Evolutionary conservation across 257 asterid species (phyloP), one percentile per base, ranked within the genome.

Genomic region (Cynanchum wilfordii): DNA sequence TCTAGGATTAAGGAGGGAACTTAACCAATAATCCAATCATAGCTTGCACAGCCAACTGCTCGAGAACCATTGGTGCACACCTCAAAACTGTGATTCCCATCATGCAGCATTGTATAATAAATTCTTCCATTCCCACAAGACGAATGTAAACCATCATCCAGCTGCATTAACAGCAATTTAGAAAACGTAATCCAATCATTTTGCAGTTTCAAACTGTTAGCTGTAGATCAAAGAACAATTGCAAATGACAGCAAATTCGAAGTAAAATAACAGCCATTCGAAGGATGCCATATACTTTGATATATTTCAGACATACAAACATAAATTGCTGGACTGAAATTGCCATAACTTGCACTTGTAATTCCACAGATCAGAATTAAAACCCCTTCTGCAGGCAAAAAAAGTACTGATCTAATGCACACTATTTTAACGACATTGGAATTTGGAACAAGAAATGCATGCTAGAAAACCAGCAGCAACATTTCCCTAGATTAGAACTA

Each of bases 21-120:
- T 76, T 79, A 57, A 92, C 98, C 98, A 81, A 93, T 73, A 22
- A 87, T 86, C 98, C 98, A 93, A 76, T 88, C 71, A 74, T 91
- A 89, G 82, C 66, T 72, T 17, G 91, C 47, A 79, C 98, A 93
- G 78, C 88, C 88, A 59, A 73, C 83, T 79, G 87, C 88, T 4
- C n/a, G 82, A 24, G 87, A 57, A 38, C 86, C 82, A 7, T 81
- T 69, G 22, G 88, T 75, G 92, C 97, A 93, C 77, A 77, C 96
- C 81, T 84, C 89, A 57, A 93, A 89, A 13, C 87, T 87, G 83
- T 93, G 98, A 55, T 81, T 75, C 79, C 97, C 96, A 65, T 93
- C 96, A 22, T 66, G 71, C 81, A 93, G 77, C 44, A 49, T 57
- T 55, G 84, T 47, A 75, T 88, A 93, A 2, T 87, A 79, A 73